Percentiles rank a stretch among this genome's conserved stretches.
These are phyloP conservation scores for Fusarium beomiforme DNA, from an alignment of 2,329 filamentous ascomycete genomes.

Conservation along the genomic window DNA sequence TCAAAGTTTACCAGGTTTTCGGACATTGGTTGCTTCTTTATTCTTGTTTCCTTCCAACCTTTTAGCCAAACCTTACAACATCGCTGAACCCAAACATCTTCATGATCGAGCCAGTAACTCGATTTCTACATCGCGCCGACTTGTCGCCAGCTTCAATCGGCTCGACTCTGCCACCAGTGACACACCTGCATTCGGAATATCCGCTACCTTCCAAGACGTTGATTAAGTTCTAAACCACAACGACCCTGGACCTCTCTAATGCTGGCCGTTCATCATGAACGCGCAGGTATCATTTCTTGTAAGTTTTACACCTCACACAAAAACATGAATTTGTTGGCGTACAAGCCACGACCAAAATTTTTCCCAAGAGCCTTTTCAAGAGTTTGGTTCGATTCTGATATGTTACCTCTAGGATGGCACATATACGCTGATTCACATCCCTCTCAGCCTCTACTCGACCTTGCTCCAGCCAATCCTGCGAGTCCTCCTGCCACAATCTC, in stretches of 20 bases:
- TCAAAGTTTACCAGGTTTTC: slow-evolving; percentile 33
- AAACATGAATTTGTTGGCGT: neutral
- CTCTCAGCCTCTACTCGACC: slow-evolving; percentile 77
- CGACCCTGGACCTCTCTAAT: slow-evolving; percentile 5
- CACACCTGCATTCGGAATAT: slow-evolving; percentile 5
- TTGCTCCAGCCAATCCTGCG: slow-evolving; percentile 90
- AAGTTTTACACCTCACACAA: slow-evolving; percentile 44
- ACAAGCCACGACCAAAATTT: neutral
- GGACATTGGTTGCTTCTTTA: slow-evolving; percentile 14
- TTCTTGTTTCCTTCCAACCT: slow-evolving; percentile 26
- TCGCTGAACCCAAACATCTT: slow-evolving; percentile 31
- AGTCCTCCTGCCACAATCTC: slow-evolving; percentile 76
- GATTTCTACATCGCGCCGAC: slow-evolving; percentile 24
- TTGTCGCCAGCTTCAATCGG: slow-evolving; percentile 11
- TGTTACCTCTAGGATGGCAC: slow-evolving; percentile 75
- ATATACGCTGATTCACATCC: slow-evolving; percentile 90
- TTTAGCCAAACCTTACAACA: slow-evolving; percentile 34
- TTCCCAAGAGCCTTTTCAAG: neutral
- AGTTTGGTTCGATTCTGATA: slow-evolving; percentile 47
- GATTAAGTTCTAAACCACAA: slow-evolving; percentile 1
- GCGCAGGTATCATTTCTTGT: slow-evolving; percentile 68
- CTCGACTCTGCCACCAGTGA: slow-evolving; percentile 9
- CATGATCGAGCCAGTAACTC: slow-evolving; percentile 31
- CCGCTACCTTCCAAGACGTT: neutral
- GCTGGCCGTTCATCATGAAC: slow-evolving; percentile 56